phyloP scores from a whole-genome alignment of 805 yeast genomes.

The Sporopachydermia quercuum region DNA sequence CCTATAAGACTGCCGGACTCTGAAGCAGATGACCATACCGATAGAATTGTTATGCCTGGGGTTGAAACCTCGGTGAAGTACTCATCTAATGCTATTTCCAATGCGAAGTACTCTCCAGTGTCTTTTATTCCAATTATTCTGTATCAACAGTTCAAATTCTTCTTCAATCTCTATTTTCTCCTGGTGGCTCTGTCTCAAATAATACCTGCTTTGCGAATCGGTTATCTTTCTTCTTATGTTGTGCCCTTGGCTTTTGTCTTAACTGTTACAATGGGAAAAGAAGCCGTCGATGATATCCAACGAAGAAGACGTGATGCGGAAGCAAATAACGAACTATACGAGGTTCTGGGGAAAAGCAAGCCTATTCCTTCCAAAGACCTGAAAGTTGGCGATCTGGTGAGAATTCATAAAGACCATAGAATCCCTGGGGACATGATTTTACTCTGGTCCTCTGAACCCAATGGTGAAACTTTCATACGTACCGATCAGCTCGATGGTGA shows the following conservation, averaged over 20 bases:
- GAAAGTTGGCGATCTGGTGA: slow-evolving; percentile 76
- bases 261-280: slow-evolving; percentile 86
- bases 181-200: slow-evolving; percentile 90
- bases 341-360: slow-evolving; percentile 34
- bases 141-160: slow-evolving; percentile 93
- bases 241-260: slow-evolving; percentile 92
- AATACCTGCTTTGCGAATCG: slow-evolving; percentile 79
- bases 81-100: slow-evolving; percentile 71
- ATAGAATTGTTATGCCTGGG: slow-evolving; percentile 27
- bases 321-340: slow-evolving; percentile 72
- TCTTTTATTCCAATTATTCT: slow-evolving; percentile 80
- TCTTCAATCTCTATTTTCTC: slow-evolving; percentile 83
- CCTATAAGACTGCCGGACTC: background rate
- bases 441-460: slow-evolving; percentile 63
- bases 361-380: slow-evolving; percentile 33
- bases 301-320: slow-evolving; percentile 84
- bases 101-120: slow-evolving; percentile 84
- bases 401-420: slow-evolving; percentile 64
- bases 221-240: slow-evolving; percentile 81
- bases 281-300: slow-evolving; percentile 85
- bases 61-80: slow-evolving; percentile 17
- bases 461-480: slow-evolving; percentile 84
- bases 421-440: slow-evolving; percentile 90
- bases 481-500: slow-evolving; percentile 98
- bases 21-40: slow-evolving; percentile 6